A percentile compares a stretch with the other conserved stretches of the same genome.
Conservation (phyloP, 208 protist genomes). For the Hexamita inflata region DNA sequence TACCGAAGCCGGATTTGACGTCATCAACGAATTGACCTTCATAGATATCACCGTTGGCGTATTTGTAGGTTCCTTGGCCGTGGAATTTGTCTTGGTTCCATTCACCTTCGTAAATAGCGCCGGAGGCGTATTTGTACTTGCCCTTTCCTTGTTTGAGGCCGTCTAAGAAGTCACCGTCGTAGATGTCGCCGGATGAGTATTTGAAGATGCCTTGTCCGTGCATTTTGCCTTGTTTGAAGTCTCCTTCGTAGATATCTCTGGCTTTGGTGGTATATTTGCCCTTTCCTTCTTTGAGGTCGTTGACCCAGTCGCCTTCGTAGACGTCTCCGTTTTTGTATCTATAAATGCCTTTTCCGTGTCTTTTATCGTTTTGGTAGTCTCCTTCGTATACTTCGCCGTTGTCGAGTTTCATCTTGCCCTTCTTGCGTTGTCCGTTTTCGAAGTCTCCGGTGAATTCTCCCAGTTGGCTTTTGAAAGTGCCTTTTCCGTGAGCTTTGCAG, state of each 20-base stretch:
- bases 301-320: slow-evolving; percentile 26
- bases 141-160: slow-evolving; percentile 15
- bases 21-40: slow-evolving; percentile 27
- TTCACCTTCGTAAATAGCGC: slow-evolving; percentile 21
- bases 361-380: neutral
- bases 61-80: slow-evolving; percentile 14
- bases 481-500: slow-evolving; percentile 8
- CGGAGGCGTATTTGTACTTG: neutral
- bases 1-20: slow-evolving; percentile 26
- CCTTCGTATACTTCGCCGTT: slow-evolving; percentile 25
- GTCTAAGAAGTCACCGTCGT: slow-evolving; percentile 22
- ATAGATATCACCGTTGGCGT: slow-evolving; percentile 23
- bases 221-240: slow-evolving; percentile 31
- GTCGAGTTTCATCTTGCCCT: too few species aligned
- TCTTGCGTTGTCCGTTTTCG: too few species aligned
- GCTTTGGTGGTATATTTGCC: slow-evolving; percentile 42
- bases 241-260: slow-evolving; percentile 41
- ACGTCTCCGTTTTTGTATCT: slow-evolving; percentile 22
- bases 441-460: too few species aligned
- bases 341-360: slow-evolving; percentile 28
- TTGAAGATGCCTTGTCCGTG: slow-evolving; percentile 38
- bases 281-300: slow-evolving; percentile 19
- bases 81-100: slow-evolving; percentile 22
- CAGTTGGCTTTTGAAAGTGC: slow-evolving; percentile 6
- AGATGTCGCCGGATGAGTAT: slow-evolving; percentile 32